Evolutionary conservation across 1,284 basidiomycete species (phyloP).

Genomic region (Kwoniella shivajii): DNA sequence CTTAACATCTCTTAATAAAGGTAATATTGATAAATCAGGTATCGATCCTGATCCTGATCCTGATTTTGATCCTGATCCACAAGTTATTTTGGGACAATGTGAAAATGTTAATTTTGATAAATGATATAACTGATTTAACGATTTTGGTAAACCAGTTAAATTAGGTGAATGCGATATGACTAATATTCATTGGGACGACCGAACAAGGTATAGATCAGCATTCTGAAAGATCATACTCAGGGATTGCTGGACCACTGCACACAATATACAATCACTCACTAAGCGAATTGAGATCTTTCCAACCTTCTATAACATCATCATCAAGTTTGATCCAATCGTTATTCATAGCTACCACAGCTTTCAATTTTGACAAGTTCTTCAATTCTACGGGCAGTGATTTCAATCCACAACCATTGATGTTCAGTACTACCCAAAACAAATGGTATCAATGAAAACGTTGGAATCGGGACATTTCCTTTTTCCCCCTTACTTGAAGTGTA

Average conservation of each 20-base stretch:
- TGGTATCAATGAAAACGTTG: too few relatives aligned
- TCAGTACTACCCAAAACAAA: slow-evolving; percentile 40
- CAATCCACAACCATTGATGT: slow-evolving; percentile 42
- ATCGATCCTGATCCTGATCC: slow-evolving; percentile 31
- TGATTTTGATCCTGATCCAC: too few relatives aligned
- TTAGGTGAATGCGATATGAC: slow-evolving; percentile 51
- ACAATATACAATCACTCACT: slow-evolving; percentile 30
- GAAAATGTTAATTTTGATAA: slow-evolving; percentile 50
- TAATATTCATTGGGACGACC: slow-evolving; percentile 11
- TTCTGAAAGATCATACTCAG: neutral
- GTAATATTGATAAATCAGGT: slow-evolving; percentile 43
- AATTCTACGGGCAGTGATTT: slow-evolving; percentile 31
- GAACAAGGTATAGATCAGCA: too few relatives aligned
- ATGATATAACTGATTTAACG: slow-evolving; percentile 31
- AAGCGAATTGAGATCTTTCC: slow-evolving; percentile 49
- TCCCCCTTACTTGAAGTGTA: too few relatives aligned
- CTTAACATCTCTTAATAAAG: slow-evolving; percentile 48
- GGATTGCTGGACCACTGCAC: neutral
- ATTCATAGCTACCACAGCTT: slow-evolving; percentile 50
- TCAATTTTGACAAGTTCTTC: slow-evolving; percentile 33
- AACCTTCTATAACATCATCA: slow-evolving; percentile 29
- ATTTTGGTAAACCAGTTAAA: slow-evolving; percentile 30
- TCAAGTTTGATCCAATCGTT: slow-evolving; percentile 45
- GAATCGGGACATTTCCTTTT: neutral
- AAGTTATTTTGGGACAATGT: slow-evolving; percentile 44